Percentiles rank a stretch among this genome's conserved stretches.
Conservation (phyloP, 768 basidiomycete genomes). For the Suillus cothurnatus region DNA sequence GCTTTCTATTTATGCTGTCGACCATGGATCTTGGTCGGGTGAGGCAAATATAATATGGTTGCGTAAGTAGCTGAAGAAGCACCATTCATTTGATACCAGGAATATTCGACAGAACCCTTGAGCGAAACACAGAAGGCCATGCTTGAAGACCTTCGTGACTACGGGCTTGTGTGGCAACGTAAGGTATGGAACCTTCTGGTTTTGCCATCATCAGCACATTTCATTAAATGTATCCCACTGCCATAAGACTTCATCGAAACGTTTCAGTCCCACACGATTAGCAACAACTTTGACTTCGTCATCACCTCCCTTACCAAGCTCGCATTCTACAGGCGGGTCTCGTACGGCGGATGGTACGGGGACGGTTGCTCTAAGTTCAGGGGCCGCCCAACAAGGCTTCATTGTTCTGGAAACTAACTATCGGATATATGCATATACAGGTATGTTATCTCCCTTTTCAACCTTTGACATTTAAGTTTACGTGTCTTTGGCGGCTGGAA, state of each 20-base stretch:
- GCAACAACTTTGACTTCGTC: constrained; percentile 94
- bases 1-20: constrained; percentile 95
- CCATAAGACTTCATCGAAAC: constrained; percentile 66
- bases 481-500: constrained; percentile 34
- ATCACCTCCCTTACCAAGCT: constrained; percentile 74
- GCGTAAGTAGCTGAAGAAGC: neutral
- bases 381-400: constrained; percentile 79
- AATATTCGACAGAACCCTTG: constrained; percentile 84
- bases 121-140: constrained; percentile 82
- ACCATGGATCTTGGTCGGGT: constrained; percentile 94
- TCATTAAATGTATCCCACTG: constrained; percentile 14
- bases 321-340: constrained; percentile 30
- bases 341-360: constrained; percentile 16
- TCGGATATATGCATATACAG: constrained; percentile 96
- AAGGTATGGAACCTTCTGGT: constrained; percentile 47
- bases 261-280: constrained; percentile 93
- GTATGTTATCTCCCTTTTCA: constrained; percentile 42
- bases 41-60: constrained; percentile 24
- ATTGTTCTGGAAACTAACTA: constrained; percentile 98
- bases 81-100: constrained; percentile 46
- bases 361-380: constrained; percentile 41
- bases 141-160: constrained; percentile 90
- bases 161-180: constrained; percentile 90
- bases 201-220: constrained; percentile 9
- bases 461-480: constrained; percentile 16